Percentiles rank a stretch among this genome's conserved stretches.
These are phyloP conservation scores for Serendipita sp. DNA, from an alignment of 768 basidiomycete species.

Conservation along the genomic window DNA sequence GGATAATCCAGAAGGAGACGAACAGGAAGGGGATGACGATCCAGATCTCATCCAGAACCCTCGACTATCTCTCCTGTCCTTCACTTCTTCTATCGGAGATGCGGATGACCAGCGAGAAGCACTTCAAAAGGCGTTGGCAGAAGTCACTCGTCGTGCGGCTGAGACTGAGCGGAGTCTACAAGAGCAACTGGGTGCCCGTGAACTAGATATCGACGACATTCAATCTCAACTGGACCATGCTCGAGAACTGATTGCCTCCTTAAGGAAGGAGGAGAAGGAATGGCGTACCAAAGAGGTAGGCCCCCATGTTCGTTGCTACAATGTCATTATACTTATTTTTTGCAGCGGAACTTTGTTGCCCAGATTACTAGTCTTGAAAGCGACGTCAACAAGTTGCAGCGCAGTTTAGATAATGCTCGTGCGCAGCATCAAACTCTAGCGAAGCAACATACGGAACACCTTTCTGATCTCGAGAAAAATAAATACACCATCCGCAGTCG, in stretches of 20 bases:
- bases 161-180: slow-evolving; percentile 59
- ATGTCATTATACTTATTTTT: slow-evolving; percentile 14
- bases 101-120: slow-evolving; percentile 58
- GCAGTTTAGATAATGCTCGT: slow-evolving; percentile 56
- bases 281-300: slow-evolving; percentile 67
- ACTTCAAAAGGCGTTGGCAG: slow-evolving; percentile 54
- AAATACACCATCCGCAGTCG: slow-evolving; percentile 56
- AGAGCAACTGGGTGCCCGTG: slow-evolving; percentile 55
- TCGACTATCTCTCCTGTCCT: slow-evolving; percentile 33
- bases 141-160: slow-evolving; percentile 54
- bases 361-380: slow-evolving; percentile 60
- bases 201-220: slow-evolving; percentile 68
- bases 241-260: slow-evolving; percentile 54
- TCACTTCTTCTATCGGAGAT: slow-evolving; percentile 48
- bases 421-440: slow-evolving; percentile 60
- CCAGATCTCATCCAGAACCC: slow-evolving; percentile 38
- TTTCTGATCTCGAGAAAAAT: slow-evolving; percentile 64
- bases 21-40: slow-evolving; percentile 27
- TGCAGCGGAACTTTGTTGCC: slow-evolving; percentile 42
- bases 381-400: slow-evolving; percentile 62
- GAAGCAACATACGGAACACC: slow-evolving; percentile 75
- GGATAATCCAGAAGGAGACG: slow-evolving; percentile 28
- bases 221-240: slow-evolving; percentile 64
- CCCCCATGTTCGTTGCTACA: slow-evolving; percentile 10
- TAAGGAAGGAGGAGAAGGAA: slow-evolving; percentile 88